phyloP scores from a whole-genome alignment of 768 basidiomycete genomes.

The Pleurotus pulmonarius region DNA sequence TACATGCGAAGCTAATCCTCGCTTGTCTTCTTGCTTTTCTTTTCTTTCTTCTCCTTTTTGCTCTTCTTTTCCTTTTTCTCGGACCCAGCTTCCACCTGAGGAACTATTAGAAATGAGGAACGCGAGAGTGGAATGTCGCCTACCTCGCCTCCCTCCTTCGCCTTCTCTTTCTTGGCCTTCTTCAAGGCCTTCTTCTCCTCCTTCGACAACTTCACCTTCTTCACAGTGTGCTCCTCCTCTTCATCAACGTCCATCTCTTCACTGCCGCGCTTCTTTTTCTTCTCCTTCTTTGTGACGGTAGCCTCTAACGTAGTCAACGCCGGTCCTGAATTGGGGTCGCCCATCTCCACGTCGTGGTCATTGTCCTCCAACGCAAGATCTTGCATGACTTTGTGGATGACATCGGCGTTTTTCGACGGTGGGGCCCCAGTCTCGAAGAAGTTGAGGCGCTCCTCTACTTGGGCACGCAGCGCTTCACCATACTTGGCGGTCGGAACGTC shows the following conservation, averaged over 20 bases:
- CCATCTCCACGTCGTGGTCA: constrained; percentile 40
- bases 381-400: constrained; percentile 87
- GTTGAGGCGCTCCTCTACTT: constrained; percentile 91
- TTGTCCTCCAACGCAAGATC: constrained; percentile 67
- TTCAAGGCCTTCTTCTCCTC: constrained; percentile 86
- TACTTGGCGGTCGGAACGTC: constrained; percentile 88
- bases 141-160: constrained; percentile 47
- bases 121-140: background rate
- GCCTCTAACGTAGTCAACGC: constrained; percentile 57
- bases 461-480: constrained; percentile 88
- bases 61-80: constrained; percentile 30
- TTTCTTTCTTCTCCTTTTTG: constrained; percentile 43
- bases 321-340: constrained; percentile 41
- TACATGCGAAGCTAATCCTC: background rate
- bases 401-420: constrained; percentile 88
- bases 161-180: constrained; percentile 64
- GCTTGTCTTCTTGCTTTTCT: constrained; percentile 53
- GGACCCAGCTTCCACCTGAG: constrained; percentile 20
- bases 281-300: constrained; percentile 51
- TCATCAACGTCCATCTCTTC: constrained; percentile 65
- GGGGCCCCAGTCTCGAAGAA: constrained; percentile 93
- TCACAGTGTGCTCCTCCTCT: constrained; percentile 49
- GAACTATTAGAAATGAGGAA: constrained; percentile 5
- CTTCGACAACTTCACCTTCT: constrained; percentile 77
- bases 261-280: constrained; percentile 67